A percentile compares a stretch with the other conserved stretches of the same genome.
phyloP scores from a whole-genome alignment of 148 eudicot species.

The Rhododendron simsii region DNA sequence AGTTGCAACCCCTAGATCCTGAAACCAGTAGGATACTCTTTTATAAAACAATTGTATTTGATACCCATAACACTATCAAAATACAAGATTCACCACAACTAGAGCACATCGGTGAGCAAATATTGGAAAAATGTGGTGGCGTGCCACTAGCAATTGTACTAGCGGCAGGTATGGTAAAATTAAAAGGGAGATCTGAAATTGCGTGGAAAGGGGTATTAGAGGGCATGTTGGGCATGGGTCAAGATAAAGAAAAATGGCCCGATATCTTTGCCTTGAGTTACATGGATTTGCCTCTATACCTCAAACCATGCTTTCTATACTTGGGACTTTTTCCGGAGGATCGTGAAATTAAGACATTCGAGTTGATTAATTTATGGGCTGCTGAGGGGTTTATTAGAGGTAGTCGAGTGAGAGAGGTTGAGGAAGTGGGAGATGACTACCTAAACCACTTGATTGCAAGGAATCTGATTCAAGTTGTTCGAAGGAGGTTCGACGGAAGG shows the following conservation, averaged over 20 bases:
- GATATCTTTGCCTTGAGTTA: constrained; percentile 12
- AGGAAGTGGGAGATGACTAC: neutral
- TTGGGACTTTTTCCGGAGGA: constrained; percentile 14
- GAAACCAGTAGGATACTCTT: neutral
- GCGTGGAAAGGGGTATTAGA: too few species aligned
- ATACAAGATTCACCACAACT: neutral
- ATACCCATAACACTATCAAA: neutral
- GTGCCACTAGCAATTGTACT: neutral
- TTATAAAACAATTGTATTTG: neutral
- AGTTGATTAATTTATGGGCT: constrained; percentile 1
- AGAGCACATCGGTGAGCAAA: neutral
- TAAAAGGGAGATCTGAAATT: too few species aligned
- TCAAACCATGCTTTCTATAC: neutral
- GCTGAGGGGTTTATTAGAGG: neutral
- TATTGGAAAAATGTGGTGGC: neutral
- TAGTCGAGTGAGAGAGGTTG: neutral
- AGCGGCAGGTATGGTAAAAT: too few species aligned
- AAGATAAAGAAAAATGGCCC: neutral
- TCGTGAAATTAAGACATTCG: neutral
- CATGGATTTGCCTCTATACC: neutral
- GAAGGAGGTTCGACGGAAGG: neutral
- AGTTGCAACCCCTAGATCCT: too few species aligned
- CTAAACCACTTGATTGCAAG: too few species aligned
- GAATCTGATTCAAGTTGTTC: neutral
- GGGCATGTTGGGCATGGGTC: neutral